Percentiles rank a stretch among this genome's conserved stretches.
phyloP scores from a whole-genome alignment of 257 asterid genomes.

The Plantago elongata region DNA sequence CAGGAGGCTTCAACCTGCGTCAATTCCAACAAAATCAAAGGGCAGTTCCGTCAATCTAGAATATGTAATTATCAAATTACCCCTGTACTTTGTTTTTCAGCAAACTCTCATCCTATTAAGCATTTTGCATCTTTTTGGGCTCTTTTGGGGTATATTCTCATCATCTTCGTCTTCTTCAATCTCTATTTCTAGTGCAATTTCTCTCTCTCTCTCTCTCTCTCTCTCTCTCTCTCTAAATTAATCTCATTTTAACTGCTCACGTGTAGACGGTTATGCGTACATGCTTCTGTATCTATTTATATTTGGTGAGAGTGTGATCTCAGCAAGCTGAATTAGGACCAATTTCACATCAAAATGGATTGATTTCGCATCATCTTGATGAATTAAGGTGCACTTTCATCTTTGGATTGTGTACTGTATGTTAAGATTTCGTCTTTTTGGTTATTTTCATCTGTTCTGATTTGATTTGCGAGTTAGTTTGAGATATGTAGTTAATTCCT shows the following conservation, averaged over 20 bases:
- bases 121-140: slow-evolving; percentile 24
- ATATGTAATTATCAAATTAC: slow-evolving; percentile 24
- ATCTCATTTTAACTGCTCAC: slow-evolving; percentile 24
- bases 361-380: slow-evolving; percentile 14
- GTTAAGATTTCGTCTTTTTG: slow-evolving; percentile 23
- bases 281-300: slow-evolving; percentile 9
- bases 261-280: neutral
- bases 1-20: slow-evolving; percentile 33
- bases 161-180: neutral
- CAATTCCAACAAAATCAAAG: slow-evolving; percentile 29
- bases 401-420: neutral
- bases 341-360: slow-evolving; percentile 18
- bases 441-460: slow-evolving; percentile 15
- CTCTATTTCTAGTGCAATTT: slow-evolving; percentile 18
- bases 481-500: slow-evolving; percentile 8
- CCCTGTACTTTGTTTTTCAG: slow-evolving; percentile 28
- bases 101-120: neutral
- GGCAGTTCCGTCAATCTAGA: slow-evolving; percentile 36
- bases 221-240: slow-evolving; percentile 6
- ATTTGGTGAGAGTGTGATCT: slow-evolving; percentile 12
- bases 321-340: slow-evolving; percentile 19
- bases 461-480: slow-evolving; percentile 23
- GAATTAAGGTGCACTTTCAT: slow-evolving; percentile 39
- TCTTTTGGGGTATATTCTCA: slow-evolving; percentile 45
- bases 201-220: slow-evolving; percentile 4